Base-by-base conservation (phyloP, 495 filamentous ascomycete species). In the Hypomontagnella monticulosa region DNA sequence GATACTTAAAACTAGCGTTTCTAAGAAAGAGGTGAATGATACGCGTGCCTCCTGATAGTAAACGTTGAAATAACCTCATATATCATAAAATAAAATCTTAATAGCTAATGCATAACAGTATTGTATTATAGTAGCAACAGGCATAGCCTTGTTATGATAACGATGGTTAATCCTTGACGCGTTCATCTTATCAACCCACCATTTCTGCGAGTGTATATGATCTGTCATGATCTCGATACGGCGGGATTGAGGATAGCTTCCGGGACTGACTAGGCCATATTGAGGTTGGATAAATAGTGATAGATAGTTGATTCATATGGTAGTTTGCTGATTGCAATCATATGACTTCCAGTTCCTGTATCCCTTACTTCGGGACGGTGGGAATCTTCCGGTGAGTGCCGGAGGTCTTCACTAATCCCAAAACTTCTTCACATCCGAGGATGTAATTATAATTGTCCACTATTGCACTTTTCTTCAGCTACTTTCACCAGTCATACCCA, bases 281-380 rank as follows among this genome's bases (percentile, higher is more conserved):
- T 33, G 10, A 23, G 38, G n/a, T 32, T 55, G 51, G 12, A 20
- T 7, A 23, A 14, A 55, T 16, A 15, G 37, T 9, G 20, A 33
- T 33, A 19, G 23, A n/a, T 27, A 27, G 6, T 27, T 27, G n/a
- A 55, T 55, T 30, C 12, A 37, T 43, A 55, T 16, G 36, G 15
- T 43, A 15, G n/a, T 5, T 55, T 43, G 51, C 38, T 30, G 23
- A 37, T 40, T 38, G 32, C 32, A 48, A 37, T 49, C 27, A 27
- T 49, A 42, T 43, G 36, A 27, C 15, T 27, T 15, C 36, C 36
- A 34, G 14, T 23, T 41, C 43, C 6, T 10, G 12, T 27, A 46
- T 49, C 37, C 43, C 16, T 50, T 19, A 20, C 33, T 36, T 33
- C 15, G 33, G 3, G 9, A 32, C 30, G 44, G 41, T 20, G 27